Conservation (phyloP, 768 basidiomycete genomes). For the Pleurotus pulmonarius region DNA sequence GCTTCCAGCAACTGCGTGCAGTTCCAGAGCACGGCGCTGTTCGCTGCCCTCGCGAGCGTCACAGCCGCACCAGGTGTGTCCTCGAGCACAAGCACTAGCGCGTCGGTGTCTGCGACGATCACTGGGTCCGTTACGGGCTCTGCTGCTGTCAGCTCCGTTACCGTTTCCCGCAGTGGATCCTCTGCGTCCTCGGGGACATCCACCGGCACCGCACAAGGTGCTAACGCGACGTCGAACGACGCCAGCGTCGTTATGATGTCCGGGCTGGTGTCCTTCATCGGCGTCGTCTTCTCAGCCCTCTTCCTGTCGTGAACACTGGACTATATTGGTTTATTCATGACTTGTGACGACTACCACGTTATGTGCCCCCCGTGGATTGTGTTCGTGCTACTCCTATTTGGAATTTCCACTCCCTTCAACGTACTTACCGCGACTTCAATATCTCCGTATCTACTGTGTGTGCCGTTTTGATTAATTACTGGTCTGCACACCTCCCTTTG, state of each 20-base stretch:
- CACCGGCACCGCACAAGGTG: conserved; percentile 6
- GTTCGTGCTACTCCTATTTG: too few species aligned
- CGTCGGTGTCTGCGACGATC: neutral
- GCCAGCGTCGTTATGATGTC: conserved; percentile 19
- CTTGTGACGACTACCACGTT: neutral
- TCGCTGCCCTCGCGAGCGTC: conserved; percentile 1
- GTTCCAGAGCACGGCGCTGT: conserved; percentile 9
- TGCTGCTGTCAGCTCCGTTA: neutral
- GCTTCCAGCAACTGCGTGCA: conserved; percentile 12
- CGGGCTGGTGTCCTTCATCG: conserved; percentile 13
- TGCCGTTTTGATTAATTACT: too few species aligned
- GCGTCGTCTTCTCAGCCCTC: conserved; percentile 17
- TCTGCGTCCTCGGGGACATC: neutral
- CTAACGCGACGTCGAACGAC: conserved; percentile 11
- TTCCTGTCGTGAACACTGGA: conserved; percentile 13
- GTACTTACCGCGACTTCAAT: too few species aligned
- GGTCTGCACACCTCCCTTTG: too few species aligned
- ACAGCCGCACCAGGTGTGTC: neutral
- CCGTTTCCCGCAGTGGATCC: neutral
- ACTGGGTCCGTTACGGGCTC: neutral
- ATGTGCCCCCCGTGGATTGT: too few species aligned
- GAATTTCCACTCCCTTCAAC: too few species aligned
- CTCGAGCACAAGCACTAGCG: neutral
- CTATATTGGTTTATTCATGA: neutral
- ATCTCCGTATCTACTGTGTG: too few species aligned